A percentile compares a stretch with the other conserved stretches of the same genome.
Evolutionary conservation across 306 rosid species (phyloP).

Genomic region (Vigna radiata): DNA sequence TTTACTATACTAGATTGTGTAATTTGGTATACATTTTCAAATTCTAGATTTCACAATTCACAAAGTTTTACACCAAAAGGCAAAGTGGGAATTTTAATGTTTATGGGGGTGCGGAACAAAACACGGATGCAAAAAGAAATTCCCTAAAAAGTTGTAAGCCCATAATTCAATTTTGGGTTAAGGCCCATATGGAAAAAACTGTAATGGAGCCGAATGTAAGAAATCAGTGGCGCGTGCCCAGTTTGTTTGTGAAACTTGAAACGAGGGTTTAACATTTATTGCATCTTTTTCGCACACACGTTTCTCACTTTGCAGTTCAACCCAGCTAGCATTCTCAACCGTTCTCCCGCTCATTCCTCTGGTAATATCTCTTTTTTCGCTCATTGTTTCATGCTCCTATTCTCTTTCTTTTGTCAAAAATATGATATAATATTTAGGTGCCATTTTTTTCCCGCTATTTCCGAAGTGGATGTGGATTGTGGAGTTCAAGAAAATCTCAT

Average conservation of each 20-base stretch:
- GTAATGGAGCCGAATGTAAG: not conserved
- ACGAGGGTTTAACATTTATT: slow-evolving; percentile 47
- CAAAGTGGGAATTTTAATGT: too few relatives aligned
- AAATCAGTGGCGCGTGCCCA: not conserved
- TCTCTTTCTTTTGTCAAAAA: not conserved
- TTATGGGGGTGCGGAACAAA: too few relatives aligned
- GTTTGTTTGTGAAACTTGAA: slow-evolving; percentile 4
- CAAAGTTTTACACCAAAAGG: too few relatives aligned
- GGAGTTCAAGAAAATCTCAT: not conserved
- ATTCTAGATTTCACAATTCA: too few relatives aligned
- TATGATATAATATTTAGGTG: not conserved
- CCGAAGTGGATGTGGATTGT: not conserved
- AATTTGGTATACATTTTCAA: too few relatives aligned
- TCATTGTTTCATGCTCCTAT: not conserved
- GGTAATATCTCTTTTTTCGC: slow-evolving; percentile 27
- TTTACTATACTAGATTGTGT: too few relatives aligned
- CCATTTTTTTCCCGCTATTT: not conserved
- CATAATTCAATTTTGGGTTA: not conserved
- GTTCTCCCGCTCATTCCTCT: slow-evolving; percentile 20
- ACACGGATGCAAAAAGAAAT: too few relatives aligned
- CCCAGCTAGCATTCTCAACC: slow-evolving; percentile 10
- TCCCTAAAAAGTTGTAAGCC: too few relatives aligned
- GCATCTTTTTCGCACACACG: not conserved
- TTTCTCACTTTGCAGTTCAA: not conserved
- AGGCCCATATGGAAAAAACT: not conserved